Evolutionary conservation across 345 rosid genomes (phyloP), one percentile per base, ranked within the genome.

Genomic region (Melastoma malabathricum): DNA sequence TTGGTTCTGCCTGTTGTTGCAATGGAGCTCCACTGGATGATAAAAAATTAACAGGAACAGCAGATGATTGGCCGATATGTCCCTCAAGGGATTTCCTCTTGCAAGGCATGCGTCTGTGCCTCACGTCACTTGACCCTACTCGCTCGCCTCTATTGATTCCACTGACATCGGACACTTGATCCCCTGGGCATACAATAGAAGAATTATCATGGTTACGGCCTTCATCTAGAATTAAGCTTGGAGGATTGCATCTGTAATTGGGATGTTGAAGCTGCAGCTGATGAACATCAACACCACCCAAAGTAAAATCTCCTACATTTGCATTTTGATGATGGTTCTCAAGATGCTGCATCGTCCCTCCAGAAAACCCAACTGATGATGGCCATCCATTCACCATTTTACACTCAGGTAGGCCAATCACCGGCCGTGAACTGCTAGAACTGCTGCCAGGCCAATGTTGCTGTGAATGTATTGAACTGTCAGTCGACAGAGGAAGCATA

Each of bases 51-150:
- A 68, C 73, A 60, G 74, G 81, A 52, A 56, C 59, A 10, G 60
- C 25, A 46, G 95, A 85, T 46, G 88, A 67, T 60, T 79, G 89
- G 13, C 80, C 97, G 47, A 71, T 64, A 68, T 72, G 72, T 27
- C 73, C 83, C 59, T 78, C 97, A 51, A 72, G 59, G 44, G 86
- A 78, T 69, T 86, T 90, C 68, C 98, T 80, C 68, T 90, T 90
- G 69, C 83, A 70, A 25, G 93, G 75, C 17, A 68, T 12, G 9
- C 9, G 41, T 34, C 41, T 61, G 39, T 79, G 84, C 10, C 71
- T 75, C 15, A 78, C 78, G 51, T 77, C 97, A 46, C 58, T 58
- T 50, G 86, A 75, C 46, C 78, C 68, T 63, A 78, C 79, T 4
- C 70, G 68, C 58, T 74, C 69, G 54, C 66, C 69, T 43, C 54